Evolutionary conservation across 2,329 filamentous ascomycete genomes (phyloP).

Genomic region (Aspergillus calidoustus): DNA sequence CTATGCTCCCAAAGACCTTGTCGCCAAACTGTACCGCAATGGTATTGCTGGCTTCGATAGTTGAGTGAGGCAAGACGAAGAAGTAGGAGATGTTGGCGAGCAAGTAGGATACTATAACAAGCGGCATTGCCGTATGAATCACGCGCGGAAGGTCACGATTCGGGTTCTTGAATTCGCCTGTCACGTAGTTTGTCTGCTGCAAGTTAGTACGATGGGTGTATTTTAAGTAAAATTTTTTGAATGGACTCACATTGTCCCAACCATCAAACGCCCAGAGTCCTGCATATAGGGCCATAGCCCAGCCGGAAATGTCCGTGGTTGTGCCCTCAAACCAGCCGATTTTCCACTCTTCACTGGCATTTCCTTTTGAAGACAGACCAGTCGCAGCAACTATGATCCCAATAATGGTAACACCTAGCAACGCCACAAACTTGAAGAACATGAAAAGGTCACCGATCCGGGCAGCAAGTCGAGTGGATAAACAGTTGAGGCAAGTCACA

Average conservation of each 20-base stretch:
- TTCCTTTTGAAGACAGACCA: slow-evolving; percentile 76
- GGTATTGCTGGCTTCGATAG: slow-evolving; percentile 87
- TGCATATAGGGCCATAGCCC: slow-evolving; percentile 93
- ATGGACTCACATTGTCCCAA: slow-evolving; percentile 82
- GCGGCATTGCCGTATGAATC: slow-evolving; percentile 93
- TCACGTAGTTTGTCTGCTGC: slow-evolving; percentile 88
- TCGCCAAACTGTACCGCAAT: slow-evolving; percentile 93
- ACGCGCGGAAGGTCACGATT: slow-evolving; percentile 87
- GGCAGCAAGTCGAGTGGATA: slow-evolving; percentile 87
- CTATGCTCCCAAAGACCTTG: slow-evolving; percentile 84
- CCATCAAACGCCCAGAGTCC: slow-evolving; percentile 98
- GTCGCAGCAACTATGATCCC: slow-evolving; percentile 89
- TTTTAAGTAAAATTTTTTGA: background rate
- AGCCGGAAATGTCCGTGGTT: slow-evolving; percentile 76
- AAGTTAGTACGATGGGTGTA: background rate
- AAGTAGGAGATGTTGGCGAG: slow-evolving; percentile 94
- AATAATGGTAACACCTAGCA: slow-evolving; percentile 82
- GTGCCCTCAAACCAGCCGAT: slow-evolving; percentile 88
- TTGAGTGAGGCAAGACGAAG: slow-evolving; percentile 79
- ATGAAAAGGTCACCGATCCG: slow-evolving; percentile 90
- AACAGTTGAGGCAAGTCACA: slow-evolving; percentile 85
- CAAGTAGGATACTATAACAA: slow-evolving; percentile 89
- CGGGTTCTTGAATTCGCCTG: slow-evolving; percentile 94
- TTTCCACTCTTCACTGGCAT: slow-evolving; percentile 85
- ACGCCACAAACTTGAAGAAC: slow-evolving; percentile 93